Conservation (phyloP, 2,329 filamentous ascomycete species). For the Penicillium sp. region DNA sequence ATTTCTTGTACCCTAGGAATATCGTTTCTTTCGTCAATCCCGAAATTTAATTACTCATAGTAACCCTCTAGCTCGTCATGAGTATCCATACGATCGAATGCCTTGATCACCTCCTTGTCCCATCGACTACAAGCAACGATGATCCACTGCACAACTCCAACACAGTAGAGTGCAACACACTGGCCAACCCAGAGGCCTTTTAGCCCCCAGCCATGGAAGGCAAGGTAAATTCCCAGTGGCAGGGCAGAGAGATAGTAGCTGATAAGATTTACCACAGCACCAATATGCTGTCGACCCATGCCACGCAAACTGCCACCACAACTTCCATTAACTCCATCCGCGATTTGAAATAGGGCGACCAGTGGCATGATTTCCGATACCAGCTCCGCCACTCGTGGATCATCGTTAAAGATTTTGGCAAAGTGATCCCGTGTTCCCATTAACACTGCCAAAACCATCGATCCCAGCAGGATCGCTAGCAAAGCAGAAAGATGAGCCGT, state of each 20-base stretch:
- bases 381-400: constrained; percentile 67
- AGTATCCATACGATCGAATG: constrained; percentile 68
- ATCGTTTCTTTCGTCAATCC: too few relatives aligned
- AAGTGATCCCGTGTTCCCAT: constrained; percentile 72
- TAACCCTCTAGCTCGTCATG: constrained; percentile 18
- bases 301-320: constrained; percentile 79
- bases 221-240: constrained; percentile 78
- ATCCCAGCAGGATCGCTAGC: constrained; percentile 70
- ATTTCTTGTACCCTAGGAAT: too few relatives aligned
- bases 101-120: constrained; percentile 63
- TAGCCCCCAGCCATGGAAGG: constrained; percentile 79
- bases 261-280: constrained; percentile 77
- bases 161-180: constrained; percentile 76
- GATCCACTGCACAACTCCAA: constrained; percentile 74
- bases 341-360: constrained; percentile 86
- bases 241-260: constrained; percentile 82
- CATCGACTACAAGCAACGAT: constrained; percentile 77
- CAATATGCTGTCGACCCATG: constrained; percentile 83
- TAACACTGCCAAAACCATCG: constrained; percentile 61
- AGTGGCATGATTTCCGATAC: constrained; percentile 83
- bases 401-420: constrained; percentile 78
- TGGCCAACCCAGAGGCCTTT: constrained; percentile 82
- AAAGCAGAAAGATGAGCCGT: constrained; percentile 75
- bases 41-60: not conserved
- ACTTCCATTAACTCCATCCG: constrained; percentile 79